Base-by-base conservation (phyloP, 306 rosid species). In the Rubus parviflorus region DNA sequence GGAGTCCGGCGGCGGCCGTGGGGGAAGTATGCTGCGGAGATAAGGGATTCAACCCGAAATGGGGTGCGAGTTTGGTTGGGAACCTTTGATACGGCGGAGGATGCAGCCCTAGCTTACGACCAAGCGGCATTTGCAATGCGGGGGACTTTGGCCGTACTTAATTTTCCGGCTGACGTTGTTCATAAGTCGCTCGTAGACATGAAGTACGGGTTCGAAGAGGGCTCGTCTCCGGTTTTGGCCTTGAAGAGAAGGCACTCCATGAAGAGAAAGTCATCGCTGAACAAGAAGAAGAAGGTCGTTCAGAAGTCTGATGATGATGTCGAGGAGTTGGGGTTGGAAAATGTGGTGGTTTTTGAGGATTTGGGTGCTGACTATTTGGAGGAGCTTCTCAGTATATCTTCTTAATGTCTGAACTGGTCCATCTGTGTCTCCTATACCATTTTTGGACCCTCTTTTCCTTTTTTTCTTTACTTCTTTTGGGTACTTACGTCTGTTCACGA, bases 1-100 rank as follows among this genome's bases (percentile, higher is more conserved):
- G 96, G 96, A 2, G 96, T 88, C 1, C 60, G 93, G 38, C 75
- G 84, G 80, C 75, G 91, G 79, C 93, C 93, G 2, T 90, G 93
- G 96, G 96, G 96, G 42, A 90, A 90, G 56, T 90, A 41, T 25
- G 92, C 92, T 1, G 93, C 96, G 5, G 96, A 90, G 87, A 90
- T 90, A 68, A 83, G 91, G 51, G 93, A 90, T 53, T 90, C 96
- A 0, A 87, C 93, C 0, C 77, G 93, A 77, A 81, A 86, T 20
- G 93, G 91, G 0, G 85, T 72, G 16, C 82, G 93, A 57, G 96
- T 90, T 13, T 90, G 96, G 96, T 53, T 90, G 72, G 96, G 96
- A 49, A 90, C 96, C 2, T 88, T 90, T 52, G 96, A 91, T 76
- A 89, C 89, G 16, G 91, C 91, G 0, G 87, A 89, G 81, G 93